Conservation (phyloP, 208 protist genomes). For the Crithidia acanthocephali region DNA sequence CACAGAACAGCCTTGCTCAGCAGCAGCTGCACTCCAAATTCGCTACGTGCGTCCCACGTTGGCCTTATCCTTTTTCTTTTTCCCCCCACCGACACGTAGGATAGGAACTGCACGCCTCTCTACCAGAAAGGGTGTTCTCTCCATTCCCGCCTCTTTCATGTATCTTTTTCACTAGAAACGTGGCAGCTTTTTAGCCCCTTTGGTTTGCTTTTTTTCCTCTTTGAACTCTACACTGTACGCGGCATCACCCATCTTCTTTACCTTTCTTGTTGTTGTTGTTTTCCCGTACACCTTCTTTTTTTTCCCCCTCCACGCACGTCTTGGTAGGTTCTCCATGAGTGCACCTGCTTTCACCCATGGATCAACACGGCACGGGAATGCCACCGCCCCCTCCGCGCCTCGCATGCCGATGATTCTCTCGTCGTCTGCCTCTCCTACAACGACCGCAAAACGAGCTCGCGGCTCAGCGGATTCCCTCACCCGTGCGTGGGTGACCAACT, state of each 20-base stretch:
- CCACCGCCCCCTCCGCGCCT: not conserved
- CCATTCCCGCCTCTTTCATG: no score
- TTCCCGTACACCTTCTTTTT: conserved; percentile 1
- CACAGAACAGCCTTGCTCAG: no score
- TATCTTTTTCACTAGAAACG: no score
- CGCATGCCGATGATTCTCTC: not conserved
- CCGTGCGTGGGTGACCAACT: conserved; percentile 6
- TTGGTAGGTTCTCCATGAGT: not conserved
- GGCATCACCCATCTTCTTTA: not conserved
- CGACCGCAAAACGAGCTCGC: not conserved
- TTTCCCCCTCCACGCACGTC: no score
- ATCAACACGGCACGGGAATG: not conserved
- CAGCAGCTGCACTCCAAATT: no score
- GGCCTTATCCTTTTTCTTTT: no score
- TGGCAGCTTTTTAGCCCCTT: no score
- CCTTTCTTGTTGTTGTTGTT: not conserved
- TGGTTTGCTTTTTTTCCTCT: no score
- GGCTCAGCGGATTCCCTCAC: not conserved
- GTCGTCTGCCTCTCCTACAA: not conserved
- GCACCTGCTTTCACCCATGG: not conserved
- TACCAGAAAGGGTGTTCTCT: no score
- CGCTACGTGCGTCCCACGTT: no score
- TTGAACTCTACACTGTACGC: no score
- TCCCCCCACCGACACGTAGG: no score
- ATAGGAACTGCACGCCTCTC: not conserved